A percentile compares a stretch with the other conserved stretches of the same genome.
phyloP scores from a whole-genome alignment of 441 rosid genomes.

The Pelargonium cotyledonis region DNA sequence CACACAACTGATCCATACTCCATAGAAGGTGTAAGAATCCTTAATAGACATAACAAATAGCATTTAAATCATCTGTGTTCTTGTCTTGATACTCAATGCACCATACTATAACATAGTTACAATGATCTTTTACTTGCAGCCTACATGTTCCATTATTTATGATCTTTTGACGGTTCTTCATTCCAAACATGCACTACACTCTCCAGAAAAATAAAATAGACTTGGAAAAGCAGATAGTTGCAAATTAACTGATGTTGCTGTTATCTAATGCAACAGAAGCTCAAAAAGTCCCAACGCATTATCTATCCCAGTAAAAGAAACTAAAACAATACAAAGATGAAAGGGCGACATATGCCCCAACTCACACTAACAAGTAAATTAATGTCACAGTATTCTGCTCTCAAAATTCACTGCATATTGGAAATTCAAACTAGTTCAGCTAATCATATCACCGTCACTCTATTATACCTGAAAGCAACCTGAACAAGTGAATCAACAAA shows the following conservation, averaged over 20 bases:
- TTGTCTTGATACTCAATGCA: background rate
- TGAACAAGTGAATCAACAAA: conserved; percentile 5
- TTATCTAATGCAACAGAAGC: background rate
- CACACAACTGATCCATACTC: background rate
- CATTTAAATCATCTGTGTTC: background rate
- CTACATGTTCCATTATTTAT: background rate
- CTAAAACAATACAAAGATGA: background rate
- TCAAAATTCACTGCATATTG: background rate
- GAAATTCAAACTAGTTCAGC: background rate
- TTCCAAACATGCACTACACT: background rate
- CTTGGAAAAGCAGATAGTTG: background rate
- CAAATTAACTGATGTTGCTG: background rate
- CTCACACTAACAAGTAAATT: background rate
- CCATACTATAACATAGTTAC: background rate
- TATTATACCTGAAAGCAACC: conserved; percentile 10
- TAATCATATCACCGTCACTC: conserved; percentile 3
- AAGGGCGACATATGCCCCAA: conserved; percentile 1
- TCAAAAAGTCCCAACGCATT: background rate
- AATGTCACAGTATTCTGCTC: background rate
- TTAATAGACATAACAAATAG: background rate
- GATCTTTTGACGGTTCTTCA: background rate
- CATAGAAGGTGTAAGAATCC: background rate
- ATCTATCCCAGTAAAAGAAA: background rate
- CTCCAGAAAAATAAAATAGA: conserved; percentile 1
- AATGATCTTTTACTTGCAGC: background rate